Base-by-base conservation (phyloP, 345 rosid genomes). In the Diplotaxis tenuifolia region DNA sequence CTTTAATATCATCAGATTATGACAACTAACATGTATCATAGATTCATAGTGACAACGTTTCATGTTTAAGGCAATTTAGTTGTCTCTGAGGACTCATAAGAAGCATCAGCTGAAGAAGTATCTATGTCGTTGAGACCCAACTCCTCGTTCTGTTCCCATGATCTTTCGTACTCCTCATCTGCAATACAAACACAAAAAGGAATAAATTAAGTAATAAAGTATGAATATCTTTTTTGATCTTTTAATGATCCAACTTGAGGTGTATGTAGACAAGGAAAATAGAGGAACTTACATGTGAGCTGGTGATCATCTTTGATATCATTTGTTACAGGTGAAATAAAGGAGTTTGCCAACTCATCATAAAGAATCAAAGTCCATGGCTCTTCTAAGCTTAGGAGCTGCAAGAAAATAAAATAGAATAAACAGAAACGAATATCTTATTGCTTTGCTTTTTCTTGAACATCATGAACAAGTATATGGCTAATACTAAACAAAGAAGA, bases 131-230 rank as follows among this genome's bases (percentile, higher is more conserved):
- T 94, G 38, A 94, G 83, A 78, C 97, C 97, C 77, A 94, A 77
- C 49, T 94, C 98, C 75, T 94, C 98, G 7, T 91, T 91, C 73
- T 94, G 96, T 62, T 94, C 98, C 96, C 96, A 91, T 12, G 96
- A 85, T 47, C 98, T 89, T 78, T 82, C 87, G 23, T 86, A 91
- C 58, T 94, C 95, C 79, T 91, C 97, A 64, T 70, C 98, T 89
- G 90, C 21, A 66, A 50, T 45, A n/a, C 36, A 70, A 50, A 34
- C 15, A 34, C 6, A 66, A 36, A 7, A 45, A 2, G 50, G 3
- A 45, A 45, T 45, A 19, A 19, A 45, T 45, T n/a, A n/a, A 45
- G 50, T n/a, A n/a, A 16, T 42, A 36, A 36, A 1, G 1, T 18
- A 42, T 55, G 19, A 56, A 1, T 25, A 14, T 14, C 6, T 23